Evolutionary conservation across 768 basidiomycete genomes (phyloP), one percentile per base, ranked within the genome.

Genomic region (Lentinula detonsa): DNA sequence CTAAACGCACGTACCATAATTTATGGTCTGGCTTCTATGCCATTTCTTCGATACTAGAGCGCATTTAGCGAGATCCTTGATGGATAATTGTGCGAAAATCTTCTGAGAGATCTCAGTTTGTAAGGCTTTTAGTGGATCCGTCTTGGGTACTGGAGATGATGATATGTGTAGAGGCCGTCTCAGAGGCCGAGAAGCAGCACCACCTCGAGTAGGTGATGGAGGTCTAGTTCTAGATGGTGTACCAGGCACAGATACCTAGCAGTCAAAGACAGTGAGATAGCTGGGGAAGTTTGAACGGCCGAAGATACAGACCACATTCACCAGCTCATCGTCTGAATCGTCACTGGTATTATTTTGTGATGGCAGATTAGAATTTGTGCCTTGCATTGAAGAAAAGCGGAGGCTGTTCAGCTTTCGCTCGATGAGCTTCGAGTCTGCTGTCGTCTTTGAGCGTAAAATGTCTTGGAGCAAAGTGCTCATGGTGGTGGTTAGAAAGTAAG

Each of bases 21-120:
- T 97, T 62, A 96, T 71, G 0, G 93, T 91, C 75, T 95, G 92
- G 64, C 91, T 94, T 70, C 85, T 85, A 62, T 79, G 82, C 95
- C 95, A 97, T 73, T 93, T 90, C 72, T 83, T 87, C 51, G 85
- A 92, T 4, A 96, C 93, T 37, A 87, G 73, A 23, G 93, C 82
- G 67, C 92, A 95, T 59, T 82, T 80, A 4, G 90, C 87, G 42
- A 96, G 81, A 59, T 92, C 86, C 61, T 73, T 73, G 33, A 89
- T 74, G 11, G 82, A 72, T 5, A 97, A 76, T 56, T 73, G 72
- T 1, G 81, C 71, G 68, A 96, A 94, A 61, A 96, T 85, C 16
- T 82, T 78, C 67, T 95, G 93, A 0, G 87, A 87, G 18, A 95
- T 67, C 65, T 93, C 89, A 7, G 93, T 95, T 1, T 92, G 90